Base-by-base conservation (phyloP, 2,329 filamentous ascomycete genomes). In the Ophiosphaerella narmari region DNA sequence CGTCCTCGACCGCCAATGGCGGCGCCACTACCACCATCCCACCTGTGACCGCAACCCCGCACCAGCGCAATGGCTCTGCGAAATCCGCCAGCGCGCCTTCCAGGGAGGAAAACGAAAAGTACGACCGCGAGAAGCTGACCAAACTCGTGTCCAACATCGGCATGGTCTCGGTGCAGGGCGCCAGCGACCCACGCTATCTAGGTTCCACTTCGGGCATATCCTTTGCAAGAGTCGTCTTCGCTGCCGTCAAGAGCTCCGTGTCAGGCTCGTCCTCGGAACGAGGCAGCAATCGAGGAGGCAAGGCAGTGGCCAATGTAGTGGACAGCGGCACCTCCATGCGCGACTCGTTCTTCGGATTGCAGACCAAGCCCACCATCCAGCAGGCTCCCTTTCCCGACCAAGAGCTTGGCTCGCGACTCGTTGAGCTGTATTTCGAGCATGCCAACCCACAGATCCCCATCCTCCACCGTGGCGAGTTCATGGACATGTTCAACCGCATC, bases 371-470 rank as follows among this genome's bases (percentile, higher is more conserved):
- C 1, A 91, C 86, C 13, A 94, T 97, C 68, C 86, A 89, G 54
- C 89, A 89, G 38, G 92, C 92, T 0, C 81, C 86, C 0, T 97
- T 97, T 62, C 94, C 94, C 0, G 85, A 89, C 55, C 85, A 83
- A 56, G 84, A 89, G 29, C 78, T 96, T 2, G 93, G 86, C 1
- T 75, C 83, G 46, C 83, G 85, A 52, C 80, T 97, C 14, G 86
- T 90, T 33, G 84, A 86, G 46, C 82, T 97, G 33, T 97, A 97
- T 72, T 97, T 97, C 72, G 91, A 97, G 75, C 90, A 97, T 70
- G 91, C 93, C 1, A 97, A 97, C 70, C 92, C 93, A 4, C 93
- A 97, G 73, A 95, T 97, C 58, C 93, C 93, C 0, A 91, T 97
- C 37, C 78, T 97, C 42, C 93, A 97, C 69, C 86, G 90, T 33